phyloP scores from a whole-genome alignment of 192 early-diverging fungal genomes.

The Umbelopsis sp. region DNA sequence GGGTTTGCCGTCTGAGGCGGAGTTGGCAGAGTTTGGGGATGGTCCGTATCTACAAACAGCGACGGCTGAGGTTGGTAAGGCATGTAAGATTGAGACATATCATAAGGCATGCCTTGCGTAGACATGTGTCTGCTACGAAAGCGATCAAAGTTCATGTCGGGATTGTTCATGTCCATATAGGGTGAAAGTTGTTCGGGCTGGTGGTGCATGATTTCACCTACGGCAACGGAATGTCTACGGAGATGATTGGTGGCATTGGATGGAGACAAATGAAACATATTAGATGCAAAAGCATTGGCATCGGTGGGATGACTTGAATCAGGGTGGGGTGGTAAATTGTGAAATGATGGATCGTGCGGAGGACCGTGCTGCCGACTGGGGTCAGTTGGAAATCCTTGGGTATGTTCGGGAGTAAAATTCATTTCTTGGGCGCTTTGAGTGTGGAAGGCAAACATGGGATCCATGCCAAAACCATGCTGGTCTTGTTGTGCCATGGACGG shows the following conservation, averaged over 20 bases:
- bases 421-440: neutral
- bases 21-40: constrained; percentile 6
- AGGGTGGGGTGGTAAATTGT: neutral
- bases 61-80: neutral
- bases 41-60: neutral
- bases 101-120: neutral
- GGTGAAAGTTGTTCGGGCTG: neutral
- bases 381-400: neutral
- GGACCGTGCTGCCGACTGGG: neutral
- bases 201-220: neutral
- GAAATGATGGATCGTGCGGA: neutral
- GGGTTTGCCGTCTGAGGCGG: constrained; percentile 7
- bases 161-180: constrained; percentile 9
- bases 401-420: constrained; percentile 17
- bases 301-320: neutral
- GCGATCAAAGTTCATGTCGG: constrained; percentile 2
- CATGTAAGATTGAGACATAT: constrained; percentile 3
- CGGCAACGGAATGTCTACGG: constrained; percentile 9
- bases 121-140: constrained; percentile 6
- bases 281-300: neutral
- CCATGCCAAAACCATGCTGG: neutral
- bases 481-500: neutral
- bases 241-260: neutral
- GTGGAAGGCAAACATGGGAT: constrained; percentile 16
- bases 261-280: constrained; percentile 14